A percentile compares a stretch with the other conserved stretches of the same genome.
phyloP scores from a whole-genome alignment of 257 asterid species.

The Gentiana macrophylla region DNA sequence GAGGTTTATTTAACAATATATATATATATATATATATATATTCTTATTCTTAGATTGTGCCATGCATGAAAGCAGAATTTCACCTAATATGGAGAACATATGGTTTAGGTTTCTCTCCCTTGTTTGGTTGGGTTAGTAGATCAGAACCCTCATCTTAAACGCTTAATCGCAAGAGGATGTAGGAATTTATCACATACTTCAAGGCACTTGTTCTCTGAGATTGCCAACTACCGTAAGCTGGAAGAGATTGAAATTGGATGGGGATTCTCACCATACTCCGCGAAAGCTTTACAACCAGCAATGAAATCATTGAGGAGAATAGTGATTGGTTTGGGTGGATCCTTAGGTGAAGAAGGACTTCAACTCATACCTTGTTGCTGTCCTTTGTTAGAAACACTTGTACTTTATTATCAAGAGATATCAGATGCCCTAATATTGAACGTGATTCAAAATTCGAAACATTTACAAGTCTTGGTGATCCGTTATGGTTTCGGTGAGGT shows the following conservation, averaged over 20 bases:
- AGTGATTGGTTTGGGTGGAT: conserved; percentile 75
- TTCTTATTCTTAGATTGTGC: too few species aligned
- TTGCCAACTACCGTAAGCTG: conserved; percentile 51
- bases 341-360: conserved; percentile 66
- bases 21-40: too few species aligned
- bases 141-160: conserved; percentile 46
- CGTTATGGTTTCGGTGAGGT: conserved; percentile 78
- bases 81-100: neutral
- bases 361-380: conserved; percentile 46
- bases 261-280: conserved; percentile 65
- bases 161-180: conserved; percentile 67
- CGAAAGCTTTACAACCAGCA: conserved; percentile 56
- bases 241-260: conserved; percentile 81
- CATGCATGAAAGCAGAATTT: too few species aligned
- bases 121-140: conserved; percentile 47
- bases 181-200: conserved; percentile 24
- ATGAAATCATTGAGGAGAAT: conserved; percentile 41
- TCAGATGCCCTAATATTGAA: conserved; percentile 49
- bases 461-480: conserved; percentile 51
- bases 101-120: conserved; percentile 50
- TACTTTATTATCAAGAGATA: conserved; percentile 70
- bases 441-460: conserved; percentile 33
- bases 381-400: conserved; percentile 63
- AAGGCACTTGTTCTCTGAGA: conserved; percentile 33
- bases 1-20: neutral